Evolutionary conservation across 306 rosid species (phyloP), one percentile per base, ranked within the genome.

Genomic region (Parietaria judaica): DNA sequence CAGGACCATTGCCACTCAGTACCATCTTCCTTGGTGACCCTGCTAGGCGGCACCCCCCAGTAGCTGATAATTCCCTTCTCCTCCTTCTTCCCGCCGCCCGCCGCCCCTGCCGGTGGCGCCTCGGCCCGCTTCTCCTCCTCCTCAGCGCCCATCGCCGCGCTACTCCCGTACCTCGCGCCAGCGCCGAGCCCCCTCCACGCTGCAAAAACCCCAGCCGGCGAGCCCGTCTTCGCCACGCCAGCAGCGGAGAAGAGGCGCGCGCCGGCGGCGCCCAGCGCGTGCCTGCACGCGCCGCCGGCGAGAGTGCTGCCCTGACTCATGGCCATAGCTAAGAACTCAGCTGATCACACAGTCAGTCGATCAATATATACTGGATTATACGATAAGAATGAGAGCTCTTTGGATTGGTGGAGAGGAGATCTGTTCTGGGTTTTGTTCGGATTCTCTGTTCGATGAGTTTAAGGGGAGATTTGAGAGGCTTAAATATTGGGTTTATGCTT

Each of bases 1-100:
- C 96, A 80, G 44, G 51, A 57, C 96, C 96, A 88, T 34, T 69
- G 76, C 96, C 92, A 84, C 51, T 80, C 84, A 6, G 92, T 70
- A 13, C 96, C 96, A 54, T 88, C 92, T 0, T 63, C 58, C 52
- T 65, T 80, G 15, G 62, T 75, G 51, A 82, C 11, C 71, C 63
- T 80, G 7, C 66, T 13, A 0, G 76, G 66, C 0, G 73, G 62
- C 50, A 84, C 37, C 1, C 96, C 96, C 96, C 94, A 88, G 46
- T 88, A 88, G 47, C 89, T 88, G 43, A 56, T 36, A 4, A 72
- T 7, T 11, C 41, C 68, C 2, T 80, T 78, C 65, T 61, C 64
- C 3, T 70, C 69, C 61, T 70, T 72, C 3, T 76, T 65, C 9
- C 58, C 73, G 12, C 46, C 52, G 1, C 49, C 58, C 39, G 53